Percentiles rank a stretch among this genome's conserved stretches.
phyloP scores from a whole-genome alignment of 306 rosid species.

The Vigna trinervia region DNA sequence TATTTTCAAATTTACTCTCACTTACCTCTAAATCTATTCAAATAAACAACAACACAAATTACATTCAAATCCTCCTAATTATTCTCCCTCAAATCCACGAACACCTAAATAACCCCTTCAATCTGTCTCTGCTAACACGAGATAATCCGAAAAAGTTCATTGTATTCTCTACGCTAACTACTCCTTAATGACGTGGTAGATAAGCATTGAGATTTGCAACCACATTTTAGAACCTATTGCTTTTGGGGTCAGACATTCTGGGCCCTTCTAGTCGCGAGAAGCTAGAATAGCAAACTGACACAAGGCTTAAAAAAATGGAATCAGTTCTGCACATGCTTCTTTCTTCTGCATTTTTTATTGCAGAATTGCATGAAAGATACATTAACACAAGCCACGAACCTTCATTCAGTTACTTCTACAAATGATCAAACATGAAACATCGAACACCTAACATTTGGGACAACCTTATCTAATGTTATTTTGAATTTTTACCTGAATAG shows the following conservation, averaged over 20 bases:
- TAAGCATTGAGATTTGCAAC: constrained; percentile 5
- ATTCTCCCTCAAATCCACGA: no score
- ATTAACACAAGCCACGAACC: background rate
- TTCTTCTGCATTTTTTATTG: background rate
- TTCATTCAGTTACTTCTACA: background rate
- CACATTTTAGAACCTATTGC: background rate
- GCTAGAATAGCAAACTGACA: background rate
- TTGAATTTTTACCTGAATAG: background rate
- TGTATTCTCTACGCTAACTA: no score
- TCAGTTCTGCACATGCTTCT: background rate
- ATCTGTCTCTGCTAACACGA: background rate
- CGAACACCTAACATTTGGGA: background rate
- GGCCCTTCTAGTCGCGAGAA: background rate
- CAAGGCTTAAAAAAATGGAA: background rate
- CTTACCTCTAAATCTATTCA: no score
- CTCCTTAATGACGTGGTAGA: constrained; percentile 12
- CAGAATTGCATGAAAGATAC: background rate
- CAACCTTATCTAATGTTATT: background rate
- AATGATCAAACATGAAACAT: background rate
- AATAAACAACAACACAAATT: no score
- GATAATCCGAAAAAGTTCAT: background rate
- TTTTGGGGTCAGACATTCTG: background rate
- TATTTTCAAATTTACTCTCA: no score
- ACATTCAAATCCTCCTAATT: no score
- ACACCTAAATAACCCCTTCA: background rate